phyloP scores from a whole-genome alignment of 163 green algal genomes.

The Scenedesmus sp. region DNA sequence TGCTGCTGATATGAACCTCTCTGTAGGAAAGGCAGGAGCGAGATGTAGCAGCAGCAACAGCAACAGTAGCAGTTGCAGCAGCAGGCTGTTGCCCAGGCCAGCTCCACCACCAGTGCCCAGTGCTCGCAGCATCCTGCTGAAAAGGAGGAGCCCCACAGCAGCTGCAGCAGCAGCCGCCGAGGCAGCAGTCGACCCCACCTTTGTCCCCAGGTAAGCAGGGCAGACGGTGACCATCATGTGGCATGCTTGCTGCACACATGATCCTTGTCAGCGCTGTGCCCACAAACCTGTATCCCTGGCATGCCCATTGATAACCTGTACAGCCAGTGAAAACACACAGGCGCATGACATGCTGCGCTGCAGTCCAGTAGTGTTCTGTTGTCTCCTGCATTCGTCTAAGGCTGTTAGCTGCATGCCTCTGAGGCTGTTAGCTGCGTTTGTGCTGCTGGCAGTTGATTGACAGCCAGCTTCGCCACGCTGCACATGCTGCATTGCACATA shows the following conservation, averaged over 20 bases:
- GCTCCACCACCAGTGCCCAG: not conserved
- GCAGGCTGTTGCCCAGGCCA: not conserved
- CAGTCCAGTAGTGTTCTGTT: too few species aligned
- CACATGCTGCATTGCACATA: too few species aligned
- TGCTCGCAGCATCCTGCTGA: not conserved
- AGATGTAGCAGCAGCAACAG: not conserved
- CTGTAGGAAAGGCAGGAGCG: not conserved
- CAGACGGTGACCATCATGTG: not conserved
- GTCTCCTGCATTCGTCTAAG: too few species aligned
- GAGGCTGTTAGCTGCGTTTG: too few species aligned
- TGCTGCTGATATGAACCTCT: not conserved
- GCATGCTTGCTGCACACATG: constrained; percentile 20
- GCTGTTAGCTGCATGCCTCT: too few species aligned
- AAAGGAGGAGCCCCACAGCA: not conserved
- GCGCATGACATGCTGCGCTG: too few species aligned
- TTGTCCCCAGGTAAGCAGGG: not conserved
- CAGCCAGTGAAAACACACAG: too few species aligned
- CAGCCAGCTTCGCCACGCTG: too few species aligned
- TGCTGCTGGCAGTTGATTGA: too few species aligned
- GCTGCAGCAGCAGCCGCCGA: not conserved
- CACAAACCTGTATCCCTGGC: too few species aligned
- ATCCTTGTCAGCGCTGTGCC: not conserved
- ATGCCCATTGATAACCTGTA: too few species aligned
- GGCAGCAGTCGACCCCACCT: constrained; percentile 1
- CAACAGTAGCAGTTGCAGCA: not conserved